Conservation (phyloP, 768 basidiomycete genomes). For the Lentinula boryana region DNA sequence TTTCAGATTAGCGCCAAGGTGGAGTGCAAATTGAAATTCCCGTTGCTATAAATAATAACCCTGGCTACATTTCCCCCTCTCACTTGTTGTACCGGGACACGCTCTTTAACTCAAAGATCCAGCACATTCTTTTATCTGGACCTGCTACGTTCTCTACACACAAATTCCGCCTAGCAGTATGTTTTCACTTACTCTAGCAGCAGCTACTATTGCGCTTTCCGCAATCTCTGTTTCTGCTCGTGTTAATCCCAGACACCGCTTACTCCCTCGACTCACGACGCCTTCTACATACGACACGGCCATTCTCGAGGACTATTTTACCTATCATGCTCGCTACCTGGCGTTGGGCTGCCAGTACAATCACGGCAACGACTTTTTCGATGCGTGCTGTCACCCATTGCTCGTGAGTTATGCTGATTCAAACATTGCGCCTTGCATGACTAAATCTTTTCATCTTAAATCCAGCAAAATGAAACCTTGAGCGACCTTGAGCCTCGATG, state of each 20-base stretch:
- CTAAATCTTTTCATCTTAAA: background rate
- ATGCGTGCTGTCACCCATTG: conserved; percentile 67
- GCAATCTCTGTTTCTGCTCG: conserved; percentile 18
- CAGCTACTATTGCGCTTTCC: conserved; percentile 31
- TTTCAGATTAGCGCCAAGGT: no score
- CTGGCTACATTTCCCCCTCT: background rate
- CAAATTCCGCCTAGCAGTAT: conserved; percentile 13
- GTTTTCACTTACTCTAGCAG: conserved; percentile 26
- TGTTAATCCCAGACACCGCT: conserved; percentile 28
- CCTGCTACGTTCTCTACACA: background rate
- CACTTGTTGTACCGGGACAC: background rate
- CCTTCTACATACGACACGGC: conserved; percentile 32
- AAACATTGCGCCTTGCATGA: conserved; percentile 6
- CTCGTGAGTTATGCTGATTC: conserved; percentile 32
- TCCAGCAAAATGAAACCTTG: conserved; percentile 15
- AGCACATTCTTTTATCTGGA: background rate
- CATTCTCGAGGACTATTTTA: conserved; percentile 47
- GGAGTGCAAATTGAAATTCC: no score
- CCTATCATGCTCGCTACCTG: conserved; percentile 59
- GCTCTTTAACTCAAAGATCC: background rate
- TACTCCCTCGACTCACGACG: conserved; percentile 25
- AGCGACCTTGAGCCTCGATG: conserved; percentile 42
- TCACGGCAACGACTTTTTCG: conserved; percentile 52
- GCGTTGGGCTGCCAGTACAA: conserved; percentile 44
- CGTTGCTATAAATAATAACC: no score